These are phyloP conservation scores for Leptodontidium sp. DNA, from an alignment of 2,329 filamentous ascomycete genomes.

Conservation along the genomic window DNA sequence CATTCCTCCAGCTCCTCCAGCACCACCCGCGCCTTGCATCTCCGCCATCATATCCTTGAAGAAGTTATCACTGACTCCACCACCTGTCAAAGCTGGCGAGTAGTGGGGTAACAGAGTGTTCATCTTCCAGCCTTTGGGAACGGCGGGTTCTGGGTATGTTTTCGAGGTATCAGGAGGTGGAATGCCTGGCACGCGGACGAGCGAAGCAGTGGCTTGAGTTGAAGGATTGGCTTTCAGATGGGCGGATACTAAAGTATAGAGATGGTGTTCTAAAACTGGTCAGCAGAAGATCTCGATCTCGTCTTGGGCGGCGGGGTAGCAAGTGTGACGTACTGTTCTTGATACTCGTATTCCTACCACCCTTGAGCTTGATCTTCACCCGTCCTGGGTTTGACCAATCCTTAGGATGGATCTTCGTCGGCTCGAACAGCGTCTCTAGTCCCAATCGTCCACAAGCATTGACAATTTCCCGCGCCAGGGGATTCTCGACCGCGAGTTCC, in stretches of 20 bases:
- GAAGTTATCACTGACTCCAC: constrained; percentile 92
- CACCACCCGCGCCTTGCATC: constrained; percentile 63
- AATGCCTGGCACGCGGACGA: constrained; percentile 76
- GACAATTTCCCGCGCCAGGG: constrained; percentile 87
- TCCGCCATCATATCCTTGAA: constrained; percentile 97
- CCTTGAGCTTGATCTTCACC: constrained; percentile 80
- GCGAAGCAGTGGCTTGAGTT: constrained; percentile 73
- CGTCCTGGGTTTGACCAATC: constrained; percentile 98
- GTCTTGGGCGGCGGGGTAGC: not conserved
- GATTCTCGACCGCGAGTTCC: constrained; percentile 79
- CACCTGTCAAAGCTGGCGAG: constrained; percentile 88
- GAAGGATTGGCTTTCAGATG: constrained; percentile 83
- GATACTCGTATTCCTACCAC: constrained; percentile 60
- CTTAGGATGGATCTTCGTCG: constrained; percentile 90
- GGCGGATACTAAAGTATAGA: constrained; percentile 81
- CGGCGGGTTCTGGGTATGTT: constrained; percentile 74
- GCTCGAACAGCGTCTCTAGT: constrained; percentile 82
- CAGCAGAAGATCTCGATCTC: not conserved
- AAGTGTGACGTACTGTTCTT: constrained; percentile 66
- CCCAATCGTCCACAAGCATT: constrained; percentile 81
- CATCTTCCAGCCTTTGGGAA: constrained; percentile 93
- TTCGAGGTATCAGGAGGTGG: constrained; percentile 68
- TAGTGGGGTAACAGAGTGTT: constrained; percentile 84
- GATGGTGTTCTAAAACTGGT: constrained; percentile 73
- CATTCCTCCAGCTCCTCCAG: constrained; percentile 41